Evolutionary conservation across 2,329 filamentous ascomycete species (phyloP).

Genomic region (Calonectria henricotiae): DNA sequence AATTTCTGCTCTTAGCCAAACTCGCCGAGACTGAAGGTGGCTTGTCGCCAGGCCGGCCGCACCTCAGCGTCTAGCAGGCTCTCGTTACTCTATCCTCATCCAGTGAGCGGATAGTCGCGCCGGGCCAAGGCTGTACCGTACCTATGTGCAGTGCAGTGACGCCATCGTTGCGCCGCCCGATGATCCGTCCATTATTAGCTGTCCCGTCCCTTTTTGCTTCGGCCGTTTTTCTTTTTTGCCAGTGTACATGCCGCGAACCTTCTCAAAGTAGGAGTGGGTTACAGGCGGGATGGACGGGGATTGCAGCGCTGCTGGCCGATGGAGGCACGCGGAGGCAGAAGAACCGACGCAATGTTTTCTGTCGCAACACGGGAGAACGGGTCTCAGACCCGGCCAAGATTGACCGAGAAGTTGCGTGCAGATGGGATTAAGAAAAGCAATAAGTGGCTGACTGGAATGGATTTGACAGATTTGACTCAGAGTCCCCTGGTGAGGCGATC

Average conservation of each 20-base stretch:
- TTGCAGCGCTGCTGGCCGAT: slow-evolving; percentile 20
- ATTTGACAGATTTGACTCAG: slow-evolving; percentile 54
- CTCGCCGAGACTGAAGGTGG: slow-evolving; percentile 29
- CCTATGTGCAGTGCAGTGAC: slow-evolving; percentile 33
- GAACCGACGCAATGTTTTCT: slow-evolving; percentile 27
- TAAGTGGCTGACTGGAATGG: slow-evolving; percentile 48
- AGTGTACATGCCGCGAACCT: slow-evolving; percentile 14
- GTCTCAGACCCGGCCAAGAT: slow-evolving; percentile 35
- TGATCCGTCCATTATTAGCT: slow-evolving; percentile 31
- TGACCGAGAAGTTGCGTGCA: slow-evolving; percentile 45
- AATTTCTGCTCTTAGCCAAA: slow-evolving; percentile 15
- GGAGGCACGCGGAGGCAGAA: slow-evolving; percentile 26
- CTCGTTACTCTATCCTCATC: not conserved
- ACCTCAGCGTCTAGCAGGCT: slow-evolving; percentile 15
- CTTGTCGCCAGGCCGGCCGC: slow-evolving; percentile 7
- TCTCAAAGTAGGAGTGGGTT: slow-evolving; percentile 27
- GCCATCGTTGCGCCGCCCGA: slow-evolving; percentile 40
- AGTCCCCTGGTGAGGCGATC: slow-evolving; percentile 48
- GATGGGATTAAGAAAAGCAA: slow-evolving; percentile 47
- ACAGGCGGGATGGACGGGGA: slow-evolving; percentile 32
- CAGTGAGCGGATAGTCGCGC: slow-evolving; percentile 14
- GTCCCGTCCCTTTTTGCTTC: slow-evolving; percentile 24
- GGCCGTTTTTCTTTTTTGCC: slow-evolving; percentile 11
- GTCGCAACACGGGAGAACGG: slow-evolving; percentile 34
- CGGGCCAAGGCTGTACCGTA: slow-evolving; percentile 8